Conservation (phyloP, 345 rosid species). For the Eucalyptus sideroxylon region DNA sequence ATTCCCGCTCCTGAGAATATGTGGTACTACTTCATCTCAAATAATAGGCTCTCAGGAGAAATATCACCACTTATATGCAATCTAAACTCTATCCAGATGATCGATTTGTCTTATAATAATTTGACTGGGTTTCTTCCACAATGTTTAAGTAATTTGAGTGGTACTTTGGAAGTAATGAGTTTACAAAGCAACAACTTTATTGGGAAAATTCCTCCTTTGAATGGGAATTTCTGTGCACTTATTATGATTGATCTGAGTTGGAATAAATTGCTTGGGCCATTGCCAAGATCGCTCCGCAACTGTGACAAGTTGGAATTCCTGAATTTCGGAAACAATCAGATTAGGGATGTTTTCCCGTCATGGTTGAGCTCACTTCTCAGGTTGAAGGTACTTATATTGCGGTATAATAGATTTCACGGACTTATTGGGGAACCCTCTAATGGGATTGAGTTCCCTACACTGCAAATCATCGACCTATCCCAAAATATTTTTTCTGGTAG, state of each 20-base stretch:
- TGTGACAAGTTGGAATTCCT: background rate
- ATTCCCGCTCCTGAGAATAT: background rate
- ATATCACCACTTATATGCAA: background rate
- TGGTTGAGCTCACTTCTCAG: background rate
- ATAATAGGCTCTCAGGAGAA: background rate
- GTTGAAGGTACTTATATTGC: background rate
- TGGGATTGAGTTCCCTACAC: background rate
- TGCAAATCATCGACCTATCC: background rate
- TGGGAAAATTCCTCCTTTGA: background rate
- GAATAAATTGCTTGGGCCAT: background rate
- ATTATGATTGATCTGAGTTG: background rate
- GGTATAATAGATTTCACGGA: background rate
- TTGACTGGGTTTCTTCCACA: constrained; percentile 8
- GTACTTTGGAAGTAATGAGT: background rate
- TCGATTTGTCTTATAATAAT: constrained; percentile 10
- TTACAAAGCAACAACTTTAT: background rate
- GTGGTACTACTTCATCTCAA: background rate
- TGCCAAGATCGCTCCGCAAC: background rate
- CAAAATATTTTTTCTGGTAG: background rate
- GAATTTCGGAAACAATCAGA: background rate
- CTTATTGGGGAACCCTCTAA: background rate
- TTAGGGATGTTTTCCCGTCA: background rate
- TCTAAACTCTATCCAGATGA: background rate
- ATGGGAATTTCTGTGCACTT: background rate
- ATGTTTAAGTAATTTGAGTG: constrained; percentile 1